Evolutionary conservation across 2,329 filamentous ascomycete species (phyloP), one percentile per base, ranked within the genome.

Genomic region (Aspergillus luchuensis): DNA sequence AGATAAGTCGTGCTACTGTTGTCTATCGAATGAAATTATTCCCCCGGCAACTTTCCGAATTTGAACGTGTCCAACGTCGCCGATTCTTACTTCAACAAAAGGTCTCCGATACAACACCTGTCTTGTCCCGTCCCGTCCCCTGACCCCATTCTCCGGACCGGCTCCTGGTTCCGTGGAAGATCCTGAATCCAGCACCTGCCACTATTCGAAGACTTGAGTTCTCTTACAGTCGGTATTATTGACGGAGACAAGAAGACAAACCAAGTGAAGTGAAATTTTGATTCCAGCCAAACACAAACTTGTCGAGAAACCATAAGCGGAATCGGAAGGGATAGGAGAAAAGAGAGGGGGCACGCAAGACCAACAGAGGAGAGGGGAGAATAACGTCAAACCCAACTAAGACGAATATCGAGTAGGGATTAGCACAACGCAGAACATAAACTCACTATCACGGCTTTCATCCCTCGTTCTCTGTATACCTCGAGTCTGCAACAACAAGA

Each of bases 401-500:
- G 21, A 25, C 41, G 23, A 33, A 45, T 36, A 39, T 28, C 39
- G 21, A 53, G 51, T 21, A 56, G 23, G 49, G n/a, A 23, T 13
- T 30, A 36, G 48, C 28, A 52, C 54, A 36, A 53, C 39, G 45
- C 47, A 38, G 36, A 4, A 36, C n/a, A 23, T 51, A 50, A 33
- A 5, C 25, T 30, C 41, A 47, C 28, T 39, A 36, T 38, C 38
- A 36, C 41, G 30, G 23, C 43, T 17, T 17, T 38, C 21, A 41
- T 30, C 19, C 56, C 36, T 43, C 41, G 50, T 19, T 48, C 11
- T 30, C 30, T 41, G 47, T 39, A 49, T 39, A 48, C 41, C 36
- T 50, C 21, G 23, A 55, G 21, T 39, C 15, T 50, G 25, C 33
- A 21, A 48, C 36, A 59, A 19, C 66, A 75, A 56, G 60, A 99